Evolutionary conservation across 1,139 yeast genomes (phyloP), one percentile per base, ranked within the genome.

Genomic region (Saccharomyces pastorianus): DNA sequence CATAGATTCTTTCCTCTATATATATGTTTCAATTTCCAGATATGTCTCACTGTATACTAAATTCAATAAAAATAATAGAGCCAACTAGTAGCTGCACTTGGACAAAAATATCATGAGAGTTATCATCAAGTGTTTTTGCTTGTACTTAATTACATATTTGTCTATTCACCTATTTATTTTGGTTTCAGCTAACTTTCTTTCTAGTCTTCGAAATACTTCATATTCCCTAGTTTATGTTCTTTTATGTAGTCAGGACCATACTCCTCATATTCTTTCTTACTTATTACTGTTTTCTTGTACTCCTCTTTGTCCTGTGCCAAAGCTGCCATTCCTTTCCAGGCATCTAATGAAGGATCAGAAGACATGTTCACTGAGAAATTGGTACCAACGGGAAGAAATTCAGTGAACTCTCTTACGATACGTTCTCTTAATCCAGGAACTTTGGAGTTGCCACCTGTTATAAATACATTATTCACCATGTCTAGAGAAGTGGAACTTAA

Each of bases 241-340:
- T 86, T 88, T 53, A 91, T 82, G 68, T 91, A 91, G 56, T 89
- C 96, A 1, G 88, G 76, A 0, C 99, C 99, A 76, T 80, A 82
- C 67, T 95, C 99, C 48, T 85, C 85, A 66, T 89, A 95, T 60
- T 91, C 96, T 51, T 77, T 73, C 61, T 77, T 79, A 0, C 91
- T 79, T 20, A 93, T 76, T 57, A 79, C 81, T 38, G 83, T 73
- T 1, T 71, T 63, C 48, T 75, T 66, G 46, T 81, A 77, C 25
- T 79, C 82, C 3, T 62, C 69, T 2, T 71, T 73, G 29, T 77
- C 72, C 3, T 67, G 65, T 2, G 95, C 76, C 88, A 96, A 88
- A 62, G 80, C 79, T 25, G 88, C 84, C 96, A 95, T 91, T 25
- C 99, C 99, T 61, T 77, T 83, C 99, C 99, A 95, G 1, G 97